These are phyloP conservation scores for Chytriomyces sp. DNA, from an alignment of 192 early-diverging fungal species.

Conservation along the genomic window DNA sequence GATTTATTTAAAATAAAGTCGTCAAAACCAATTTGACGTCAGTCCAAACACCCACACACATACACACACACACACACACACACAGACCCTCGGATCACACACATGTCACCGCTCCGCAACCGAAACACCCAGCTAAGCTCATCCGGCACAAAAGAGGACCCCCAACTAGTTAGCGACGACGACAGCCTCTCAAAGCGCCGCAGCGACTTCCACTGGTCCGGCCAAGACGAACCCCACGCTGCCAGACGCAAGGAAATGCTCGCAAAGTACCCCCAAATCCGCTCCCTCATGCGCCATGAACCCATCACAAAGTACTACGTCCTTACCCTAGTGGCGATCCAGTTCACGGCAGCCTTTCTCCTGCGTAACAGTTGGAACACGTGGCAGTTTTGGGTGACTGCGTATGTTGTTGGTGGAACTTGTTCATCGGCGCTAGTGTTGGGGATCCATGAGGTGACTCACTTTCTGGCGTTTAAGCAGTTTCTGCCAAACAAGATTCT, in stretches of 20 bases:
- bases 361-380: conserved; percentile 64
- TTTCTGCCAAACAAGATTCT: conserved; percentile 81
- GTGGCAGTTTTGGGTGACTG: conserved; percentile 66
- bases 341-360: conserved; percentile 82
- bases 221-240: conserved; percentile 87
- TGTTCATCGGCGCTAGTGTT: conserved; percentile 81
- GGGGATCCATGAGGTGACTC: conserved; percentile 91
- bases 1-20: no score
- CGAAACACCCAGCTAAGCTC: no score
- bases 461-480: conserved; percentile 77
- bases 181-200: conserved; percentile 1
- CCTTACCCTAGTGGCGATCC: conserved; percentile 64
- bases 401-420: conserved; percentile 84
- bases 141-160: no score
- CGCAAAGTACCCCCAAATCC: conserved; percentile 84
- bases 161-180: no score
- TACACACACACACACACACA: no score
- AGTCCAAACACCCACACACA: no score
- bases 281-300: conserved; percentile 83
- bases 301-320: conserved; percentile 79
- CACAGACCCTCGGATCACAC: no score
- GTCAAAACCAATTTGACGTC: no score
- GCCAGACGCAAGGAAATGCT: conserved; percentile 90
- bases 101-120: no score
- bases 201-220: conserved; percentile 42